Conservation (phyloP, 495 filamentous ascomycete species). For the Cudoniella acicularis region DNA sequence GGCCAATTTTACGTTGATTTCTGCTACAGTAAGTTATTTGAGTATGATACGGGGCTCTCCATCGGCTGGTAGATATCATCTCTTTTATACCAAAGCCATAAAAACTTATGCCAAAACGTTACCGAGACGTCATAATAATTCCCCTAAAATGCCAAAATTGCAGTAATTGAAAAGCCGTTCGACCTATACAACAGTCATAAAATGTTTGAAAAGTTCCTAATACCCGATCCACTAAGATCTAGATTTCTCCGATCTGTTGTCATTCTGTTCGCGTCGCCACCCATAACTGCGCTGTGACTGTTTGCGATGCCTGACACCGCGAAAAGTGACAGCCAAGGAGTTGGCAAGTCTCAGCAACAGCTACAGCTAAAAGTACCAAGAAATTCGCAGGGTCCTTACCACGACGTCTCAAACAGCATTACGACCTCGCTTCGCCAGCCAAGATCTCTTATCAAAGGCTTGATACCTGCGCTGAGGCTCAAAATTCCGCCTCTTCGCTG, state of each 20-base stretch:
- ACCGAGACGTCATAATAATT: no score
- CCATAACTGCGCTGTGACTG: not conserved
- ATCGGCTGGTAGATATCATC: no score
- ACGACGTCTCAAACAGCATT: constrained; percentile 7
- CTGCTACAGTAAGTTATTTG: no score
- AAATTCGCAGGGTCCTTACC: not conserved
- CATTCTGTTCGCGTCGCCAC: not conserved
- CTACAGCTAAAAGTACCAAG: no score
- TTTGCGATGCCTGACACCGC: not conserved
- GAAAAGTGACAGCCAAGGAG: not conserved
- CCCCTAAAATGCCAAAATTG: not conserved
- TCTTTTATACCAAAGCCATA: no score
- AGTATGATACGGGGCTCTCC: no score
- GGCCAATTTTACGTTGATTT: no score
- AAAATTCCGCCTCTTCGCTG: not conserved
- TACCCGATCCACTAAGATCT: not conserved
- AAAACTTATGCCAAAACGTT: not conserved
- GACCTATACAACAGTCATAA: not conserved
- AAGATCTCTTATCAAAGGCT: constrained; percentile 11
- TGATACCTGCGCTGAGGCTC: constrained; percentile 18
- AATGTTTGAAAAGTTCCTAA: not conserved
- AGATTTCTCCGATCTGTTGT: not conserved
- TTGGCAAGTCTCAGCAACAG: no score
- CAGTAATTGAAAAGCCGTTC: not conserved
- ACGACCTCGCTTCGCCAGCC: constrained; percentile 19